Conservation (phyloP, 495 filamentous ascomycete genomes). For the Chaetomium cochliodes region DNA sequence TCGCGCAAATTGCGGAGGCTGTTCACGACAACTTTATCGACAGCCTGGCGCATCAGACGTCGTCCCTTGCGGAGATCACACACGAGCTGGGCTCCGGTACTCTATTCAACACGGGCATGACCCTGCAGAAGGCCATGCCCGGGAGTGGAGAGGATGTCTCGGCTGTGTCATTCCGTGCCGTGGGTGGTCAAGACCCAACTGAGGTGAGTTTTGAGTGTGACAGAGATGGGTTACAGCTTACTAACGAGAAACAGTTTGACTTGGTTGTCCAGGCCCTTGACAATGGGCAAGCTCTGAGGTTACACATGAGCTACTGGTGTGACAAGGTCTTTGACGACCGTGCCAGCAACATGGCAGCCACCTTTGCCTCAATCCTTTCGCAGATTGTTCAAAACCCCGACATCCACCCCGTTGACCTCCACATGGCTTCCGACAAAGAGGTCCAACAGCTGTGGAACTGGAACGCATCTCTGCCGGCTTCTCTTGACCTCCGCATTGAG, state of each 20-base stretch:
- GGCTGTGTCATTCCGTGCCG: neutral
- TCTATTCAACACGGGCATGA: constrained; percentile 17
- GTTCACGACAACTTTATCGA: constrained; percentile 36
- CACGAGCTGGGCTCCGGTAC: constrained; percentile 13
- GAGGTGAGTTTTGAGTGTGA: constrained; percentile 3
- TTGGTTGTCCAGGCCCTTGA: constrained; percentile 17
- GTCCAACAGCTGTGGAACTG: constrained; percentile 14
- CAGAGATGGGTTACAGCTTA: neutral
- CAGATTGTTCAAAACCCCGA: constrained; percentile 15
- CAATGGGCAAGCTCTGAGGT: constrained; percentile 3
- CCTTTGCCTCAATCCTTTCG: constrained; percentile 9
- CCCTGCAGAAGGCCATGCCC: constrained; percentile 21
- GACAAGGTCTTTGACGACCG: constrained; percentile 14
- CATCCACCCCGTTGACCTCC: constrained; percentile 3
- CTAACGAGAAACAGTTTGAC: constrained; percentile 14
- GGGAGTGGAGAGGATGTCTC: neutral
- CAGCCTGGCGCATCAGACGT: constrained; percentile 37
- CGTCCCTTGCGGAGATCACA: constrained; percentile 37
- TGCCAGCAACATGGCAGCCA: constrained; percentile 13
- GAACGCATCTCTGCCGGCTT: constrained; percentile 12
- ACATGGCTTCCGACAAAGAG: constrained; percentile 13
- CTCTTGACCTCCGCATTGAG: constrained; percentile 13
- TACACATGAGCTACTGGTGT: constrained; percentile 18
- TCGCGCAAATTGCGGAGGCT: constrained; percentile 9
- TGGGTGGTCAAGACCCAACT: constrained; percentile 17